These are phyloP conservation scores for Colletotrichum viniferum DNA, from an alignment of 2,329 filamentous ascomycete genomes.

Conservation along the genomic window DNA sequence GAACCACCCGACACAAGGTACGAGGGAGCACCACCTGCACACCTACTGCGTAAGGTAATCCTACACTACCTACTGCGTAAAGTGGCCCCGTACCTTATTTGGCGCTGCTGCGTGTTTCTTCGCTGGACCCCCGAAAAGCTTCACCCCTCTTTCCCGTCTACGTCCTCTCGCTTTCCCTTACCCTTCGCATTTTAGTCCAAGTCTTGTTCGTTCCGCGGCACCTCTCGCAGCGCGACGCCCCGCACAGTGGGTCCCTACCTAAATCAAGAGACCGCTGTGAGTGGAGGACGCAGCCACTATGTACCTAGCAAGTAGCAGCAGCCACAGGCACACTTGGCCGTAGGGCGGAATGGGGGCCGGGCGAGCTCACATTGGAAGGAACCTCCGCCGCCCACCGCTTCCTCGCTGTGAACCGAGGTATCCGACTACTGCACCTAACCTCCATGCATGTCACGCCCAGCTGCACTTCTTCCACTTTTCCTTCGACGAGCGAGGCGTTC, in stretches of 20 bases:
- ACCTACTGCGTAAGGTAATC: too few species aligned
- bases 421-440: not conserved
- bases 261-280: not conserved
- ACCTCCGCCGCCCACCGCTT: not conserved
- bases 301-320: not conserved
- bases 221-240: not conserved
- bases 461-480: conserved; percentile 6
- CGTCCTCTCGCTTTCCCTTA: not conserved
- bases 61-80: too few species aligned
- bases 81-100: not conserved
- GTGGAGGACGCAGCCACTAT: not conserved
- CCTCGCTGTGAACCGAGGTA: not conserved
- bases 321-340: conserved; percentile 2
- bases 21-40: not conserved
- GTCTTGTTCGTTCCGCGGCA: not conserved
- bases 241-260: not conserved
- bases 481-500: conserved; percentile 7
- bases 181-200: not conserved
- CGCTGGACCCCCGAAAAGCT: not conserved
- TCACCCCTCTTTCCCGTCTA: not conserved
- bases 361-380: not conserved
- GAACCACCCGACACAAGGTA: not conserved
- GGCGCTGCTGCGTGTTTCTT: not conserved
- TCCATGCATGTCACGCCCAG: not conserved
- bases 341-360: conserved; percentile 10